Evolutionary conservation across 805 yeast species (phyloP).

Genomic region (Cyberlindnera bimundalis): DNA sequence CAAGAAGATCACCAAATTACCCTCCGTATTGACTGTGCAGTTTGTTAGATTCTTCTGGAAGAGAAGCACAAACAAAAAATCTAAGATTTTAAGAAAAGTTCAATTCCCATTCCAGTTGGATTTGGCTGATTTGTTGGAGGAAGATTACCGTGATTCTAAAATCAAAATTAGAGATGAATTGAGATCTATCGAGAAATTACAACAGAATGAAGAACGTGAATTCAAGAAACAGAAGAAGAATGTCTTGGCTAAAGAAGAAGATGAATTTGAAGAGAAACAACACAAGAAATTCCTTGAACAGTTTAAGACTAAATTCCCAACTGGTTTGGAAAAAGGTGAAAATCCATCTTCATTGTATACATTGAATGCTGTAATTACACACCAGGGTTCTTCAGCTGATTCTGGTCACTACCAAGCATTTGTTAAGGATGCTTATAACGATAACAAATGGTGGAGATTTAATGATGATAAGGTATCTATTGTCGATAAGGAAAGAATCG

Average conservation of each 20-base stretch:
- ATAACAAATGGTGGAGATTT: conserved; percentile 88
- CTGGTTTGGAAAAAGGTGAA: conserved; percentile 52
- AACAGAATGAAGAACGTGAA: conserved; percentile 67
- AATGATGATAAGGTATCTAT: conserved; percentile 85
- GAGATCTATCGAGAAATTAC: conserved; percentile 70
- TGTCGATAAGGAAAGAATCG: conserved; percentile 80
- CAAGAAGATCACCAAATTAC: conserved; percentile 66
- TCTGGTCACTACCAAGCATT: conserved; percentile 97
- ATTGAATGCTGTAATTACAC: conserved; percentile 80
- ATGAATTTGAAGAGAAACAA: conserved; percentile 44
- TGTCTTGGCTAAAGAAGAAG: conserved; percentile 47
- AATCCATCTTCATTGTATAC: conserved; percentile 89
- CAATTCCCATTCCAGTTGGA: conserved; percentile 93
- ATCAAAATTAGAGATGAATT: conserved; percentile 72
- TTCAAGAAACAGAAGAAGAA: conserved; percentile 53
- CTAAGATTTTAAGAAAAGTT: conserved; percentile 91
- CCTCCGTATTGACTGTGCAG: conserved; percentile 84
- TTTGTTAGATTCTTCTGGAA: conserved; percentile 97
- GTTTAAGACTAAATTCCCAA: conserved; percentile 43
- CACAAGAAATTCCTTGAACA: conserved; percentile 48
- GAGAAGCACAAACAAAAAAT: conserved; percentile 82
- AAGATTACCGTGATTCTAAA: conserved; percentile 64
- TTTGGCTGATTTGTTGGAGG: conserved; percentile 79
- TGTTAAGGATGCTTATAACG: conserved; percentile 68
- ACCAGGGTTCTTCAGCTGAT: conserved; percentile 93